These are phyloP conservation scores for Euphorbia pulcherrima DNA, from an alignment of 345 rosid genomes.

Conservation along the genomic window DNA sequence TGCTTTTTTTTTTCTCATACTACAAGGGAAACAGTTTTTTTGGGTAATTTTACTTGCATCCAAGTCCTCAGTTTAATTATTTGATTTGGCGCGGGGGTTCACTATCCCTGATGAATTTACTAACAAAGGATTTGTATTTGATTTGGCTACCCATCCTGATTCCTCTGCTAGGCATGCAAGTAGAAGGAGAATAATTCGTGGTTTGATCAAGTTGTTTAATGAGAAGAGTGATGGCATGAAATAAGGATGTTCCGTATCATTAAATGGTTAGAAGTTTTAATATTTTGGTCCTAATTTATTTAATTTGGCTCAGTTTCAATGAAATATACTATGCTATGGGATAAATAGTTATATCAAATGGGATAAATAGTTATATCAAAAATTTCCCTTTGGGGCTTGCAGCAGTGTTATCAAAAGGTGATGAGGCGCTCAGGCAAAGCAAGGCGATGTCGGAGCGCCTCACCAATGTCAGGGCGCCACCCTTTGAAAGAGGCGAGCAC, in stretches of 20 bases:
- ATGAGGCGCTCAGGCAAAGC: too few relatives aligned
- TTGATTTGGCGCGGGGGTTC: neutral
- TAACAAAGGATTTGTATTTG: neutral
- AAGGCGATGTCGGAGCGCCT: too few relatives aligned
- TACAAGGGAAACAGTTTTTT: neutral
- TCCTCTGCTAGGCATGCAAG: neutral
- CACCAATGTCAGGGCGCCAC: too few relatives aligned
- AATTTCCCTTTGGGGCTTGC: neutral
- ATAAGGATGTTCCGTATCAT: neutral
- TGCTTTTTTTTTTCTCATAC: neutral
- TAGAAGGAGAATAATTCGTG: neutral
- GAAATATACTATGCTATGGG: neutral
- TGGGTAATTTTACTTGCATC: neutral
- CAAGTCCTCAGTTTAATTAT: neutral
- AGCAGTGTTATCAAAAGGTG: too few relatives aligned
- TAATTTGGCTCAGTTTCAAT: neutral
- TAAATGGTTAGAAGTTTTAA: neutral
- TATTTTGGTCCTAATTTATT: neutral
- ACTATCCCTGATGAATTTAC: neutral
- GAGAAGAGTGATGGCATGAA: neutral
- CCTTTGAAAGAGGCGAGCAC: too few relatives aligned
- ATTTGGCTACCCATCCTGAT: neutral
- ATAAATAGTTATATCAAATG: neutral
- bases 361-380: neutral
- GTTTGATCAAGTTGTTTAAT: neutral